Evolutionary conservation across 352 stramenopile species (phyloP).

Genomic region (Blastocystis sp.): DNA sequence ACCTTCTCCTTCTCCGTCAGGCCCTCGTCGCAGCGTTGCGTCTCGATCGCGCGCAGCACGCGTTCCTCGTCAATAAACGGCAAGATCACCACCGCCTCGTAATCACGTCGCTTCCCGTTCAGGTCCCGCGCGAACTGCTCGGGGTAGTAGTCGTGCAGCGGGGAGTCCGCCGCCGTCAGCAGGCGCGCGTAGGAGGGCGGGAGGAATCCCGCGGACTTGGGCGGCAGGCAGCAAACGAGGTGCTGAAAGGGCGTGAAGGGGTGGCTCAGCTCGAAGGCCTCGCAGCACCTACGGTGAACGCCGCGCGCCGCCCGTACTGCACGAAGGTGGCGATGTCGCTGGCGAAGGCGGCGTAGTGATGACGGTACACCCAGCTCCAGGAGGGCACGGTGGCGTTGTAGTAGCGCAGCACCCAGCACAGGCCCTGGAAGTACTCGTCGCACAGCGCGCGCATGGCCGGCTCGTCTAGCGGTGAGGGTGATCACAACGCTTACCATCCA

Average conservation of each 20-base stretch:
- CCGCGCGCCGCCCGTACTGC: background rate
- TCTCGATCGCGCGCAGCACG: constrained; percentile 79
- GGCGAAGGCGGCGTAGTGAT: constrained; percentile 96
- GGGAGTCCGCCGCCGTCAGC: constrained; percentile 87
- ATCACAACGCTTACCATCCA: background rate
- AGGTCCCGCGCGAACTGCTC: constrained; percentile 88
- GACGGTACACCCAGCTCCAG: constrained; percentile 98
- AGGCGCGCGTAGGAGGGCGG: constrained; percentile 85
- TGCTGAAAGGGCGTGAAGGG: constrained; percentile 94
- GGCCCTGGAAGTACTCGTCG: constrained; percentile 87
- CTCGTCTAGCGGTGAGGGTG: background rate
- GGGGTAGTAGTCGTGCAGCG: constrained; percentile 91
- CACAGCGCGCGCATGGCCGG: background rate
- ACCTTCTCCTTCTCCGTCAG: constrained; percentile 70
- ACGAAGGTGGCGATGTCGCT: constrained; percentile 90
- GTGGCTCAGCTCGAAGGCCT: constrained; percentile 80
- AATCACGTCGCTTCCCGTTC: constrained; percentile 96
- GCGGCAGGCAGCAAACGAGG: constrained; percentile 91
- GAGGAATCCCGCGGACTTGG: constrained; percentile 88
- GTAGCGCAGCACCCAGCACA: constrained; percentile 98
- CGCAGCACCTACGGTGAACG: constrained; percentile 75
- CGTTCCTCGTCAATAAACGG: constrained; percentile 95
- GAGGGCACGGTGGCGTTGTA: constrained; percentile 92
- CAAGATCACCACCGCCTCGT: constrained; percentile 95
- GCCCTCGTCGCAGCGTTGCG: constrained; percentile 45